phyloP scores from a whole-genome alignment of 257 asterid species.

The Nicotiana attenuata region DNA sequence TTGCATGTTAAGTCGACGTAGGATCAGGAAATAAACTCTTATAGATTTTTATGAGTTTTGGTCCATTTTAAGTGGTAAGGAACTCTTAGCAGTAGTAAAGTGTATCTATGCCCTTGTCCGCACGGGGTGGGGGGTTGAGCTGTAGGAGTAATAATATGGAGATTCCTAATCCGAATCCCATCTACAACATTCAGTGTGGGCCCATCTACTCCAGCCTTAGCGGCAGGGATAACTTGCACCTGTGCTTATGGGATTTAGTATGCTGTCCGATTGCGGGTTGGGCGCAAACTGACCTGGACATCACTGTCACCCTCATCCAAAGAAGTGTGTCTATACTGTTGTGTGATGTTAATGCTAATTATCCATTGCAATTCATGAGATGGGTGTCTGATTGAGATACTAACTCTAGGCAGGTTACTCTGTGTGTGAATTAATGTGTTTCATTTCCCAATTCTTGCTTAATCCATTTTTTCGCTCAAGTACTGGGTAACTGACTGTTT shows the following conservation, averaged over 20 bases:
- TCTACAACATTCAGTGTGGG: not conserved
- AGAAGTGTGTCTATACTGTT: not conserved
- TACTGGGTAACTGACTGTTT: not conserved
- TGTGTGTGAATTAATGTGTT: not conserved
- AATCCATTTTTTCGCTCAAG: not conserved
- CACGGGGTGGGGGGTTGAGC: not conserved
- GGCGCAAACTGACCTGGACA: not conserved
- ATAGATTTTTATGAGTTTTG: not conserved
- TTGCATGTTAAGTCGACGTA: not conserved
- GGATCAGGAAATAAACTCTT: not conserved
- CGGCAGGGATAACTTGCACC: not conserved
- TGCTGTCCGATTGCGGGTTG: not conserved
- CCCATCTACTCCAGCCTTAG: not conserved
- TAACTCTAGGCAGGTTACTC: not conserved
- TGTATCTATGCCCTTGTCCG: not conserved
- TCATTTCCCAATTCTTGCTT: not conserved
- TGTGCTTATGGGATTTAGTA: not conserved
- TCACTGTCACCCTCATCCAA: not conserved
- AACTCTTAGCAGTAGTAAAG: not conserved
- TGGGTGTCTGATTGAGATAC: not conserved
- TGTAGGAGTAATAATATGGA: not conserved
- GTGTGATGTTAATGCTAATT: not conserved
- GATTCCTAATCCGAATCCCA: not conserved
- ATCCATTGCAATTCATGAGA: not conserved
- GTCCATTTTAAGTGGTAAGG: not conserved